Evolutionary conservation across 1,284 basidiomycete species (phyloP), one percentile per base, ranked within the genome.

Genomic region (Pulveroboletus sp.): DNA sequence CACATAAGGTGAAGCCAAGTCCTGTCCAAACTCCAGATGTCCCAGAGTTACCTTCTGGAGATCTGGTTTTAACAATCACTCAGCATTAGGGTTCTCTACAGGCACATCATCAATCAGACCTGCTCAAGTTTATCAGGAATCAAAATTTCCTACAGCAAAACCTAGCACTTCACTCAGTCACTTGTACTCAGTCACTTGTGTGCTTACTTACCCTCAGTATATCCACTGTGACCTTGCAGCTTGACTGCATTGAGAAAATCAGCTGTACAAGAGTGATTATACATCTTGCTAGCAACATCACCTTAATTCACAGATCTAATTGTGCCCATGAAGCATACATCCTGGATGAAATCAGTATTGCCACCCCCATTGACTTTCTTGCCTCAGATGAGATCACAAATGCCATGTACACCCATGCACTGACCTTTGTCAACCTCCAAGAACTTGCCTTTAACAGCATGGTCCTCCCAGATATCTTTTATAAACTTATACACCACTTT

Each of bases 401-500:
- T 3, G 40, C 60, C 56, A 66, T 76, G 62, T 62, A 71, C 57
- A 54, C 37, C 29, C 65, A 69, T n/a, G 62, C 73, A 1, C 0
- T 45, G 10, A 40, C 67, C 1, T 76, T 77, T 53, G 62, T 57
- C 12, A 70, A 70, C 59, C 62, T 77, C 15, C 58, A 65, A 16
- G 63, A 64, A 26, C 67, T 77, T 53, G 65, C 65, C 2, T 70
- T 76, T 57, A 59, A 54, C 39, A 60, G 69, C 53, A 67, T 76
- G 61, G 57, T 72, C 35, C 63, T 77, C 49, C 65, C 71, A 0
- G 64, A 71, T 37, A 21, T 59, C 4, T 70, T 76, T 33, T 71
- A 75, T 49, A 52, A 48, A 0, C 56, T 73, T 41, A 63, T 76
- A 6, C 73, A 76, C 60, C 33, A 39, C 43, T 69, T 77, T 15